Percentiles rank a stretch among this genome's conserved stretches.
These are phyloP conservation scores for Simplicillium aogashimaense DNA, from an alignment of 2,329 filamentous ascomycete genomes.

Conservation along the genomic window DNA sequence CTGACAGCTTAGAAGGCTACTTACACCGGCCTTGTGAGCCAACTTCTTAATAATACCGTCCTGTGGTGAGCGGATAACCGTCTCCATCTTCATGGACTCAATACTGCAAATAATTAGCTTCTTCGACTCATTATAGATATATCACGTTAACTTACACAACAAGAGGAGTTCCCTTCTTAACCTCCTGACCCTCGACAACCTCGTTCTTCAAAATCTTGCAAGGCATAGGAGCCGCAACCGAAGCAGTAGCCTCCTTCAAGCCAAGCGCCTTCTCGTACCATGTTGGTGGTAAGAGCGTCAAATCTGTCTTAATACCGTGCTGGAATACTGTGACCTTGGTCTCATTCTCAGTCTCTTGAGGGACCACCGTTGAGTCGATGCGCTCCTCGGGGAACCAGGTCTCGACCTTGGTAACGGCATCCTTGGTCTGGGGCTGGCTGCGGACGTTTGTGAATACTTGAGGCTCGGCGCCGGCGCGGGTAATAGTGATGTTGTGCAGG, in stretches of 20 bases:
- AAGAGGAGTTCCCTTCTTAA: slow-evolving; percentile 77
- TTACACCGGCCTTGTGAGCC: slow-evolving; percentile 65
- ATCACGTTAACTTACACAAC: slow-evolving; percentile 54
- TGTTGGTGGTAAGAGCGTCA: slow-evolving; percentile 49
- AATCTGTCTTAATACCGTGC: slow-evolving; percentile 48
- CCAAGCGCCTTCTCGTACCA: slow-evolving; percentile 89
- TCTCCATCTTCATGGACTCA: slow-evolving; percentile 88
- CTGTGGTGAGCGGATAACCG: slow-evolving; percentile 68
- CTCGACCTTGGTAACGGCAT: slow-evolving; percentile 20
- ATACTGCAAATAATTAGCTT: slow-evolving; percentile 48
- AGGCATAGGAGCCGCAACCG: slow-evolving; percentile 89
- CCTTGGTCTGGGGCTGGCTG: slow-evolving; percentile 22
- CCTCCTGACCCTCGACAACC: slow-evolving; percentile 69
- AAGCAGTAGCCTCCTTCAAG: slow-evolving; percentile 68
- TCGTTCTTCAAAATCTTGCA: slow-evolving; percentile 92
- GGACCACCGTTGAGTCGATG: slow-evolving; percentile 68
- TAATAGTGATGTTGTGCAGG: slow-evolving; percentile 35
- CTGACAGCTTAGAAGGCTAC: slow-evolving; percentile 16
- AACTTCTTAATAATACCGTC: slow-evolving; percentile 62
- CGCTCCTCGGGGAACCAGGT: slow-evolving; percentile 72
- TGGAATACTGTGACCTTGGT: slow-evolving; percentile 71
- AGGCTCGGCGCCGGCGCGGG: slow-evolving; percentile 28
- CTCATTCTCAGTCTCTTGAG: slow-evolving; percentile 38
- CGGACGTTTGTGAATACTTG: slow-evolving; percentile 35
- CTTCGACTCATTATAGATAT: slow-evolving; percentile 66